Conservation (phyloP, 2,329 filamentous ascomycete genomes). For the Diaporthe citriasiana region DNA sequence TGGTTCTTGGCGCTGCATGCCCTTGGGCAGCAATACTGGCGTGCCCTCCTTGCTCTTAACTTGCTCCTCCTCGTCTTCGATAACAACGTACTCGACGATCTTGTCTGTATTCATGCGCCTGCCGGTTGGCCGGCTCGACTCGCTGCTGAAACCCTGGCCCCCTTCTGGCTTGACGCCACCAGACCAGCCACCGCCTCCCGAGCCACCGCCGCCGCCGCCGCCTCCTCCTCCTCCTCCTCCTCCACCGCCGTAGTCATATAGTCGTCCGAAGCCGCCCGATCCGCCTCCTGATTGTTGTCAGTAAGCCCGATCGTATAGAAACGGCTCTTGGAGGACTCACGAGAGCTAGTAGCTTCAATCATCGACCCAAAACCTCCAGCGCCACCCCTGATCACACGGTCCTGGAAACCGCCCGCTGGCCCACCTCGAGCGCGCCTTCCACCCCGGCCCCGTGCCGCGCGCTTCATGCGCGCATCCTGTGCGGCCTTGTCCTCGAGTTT, state of each 20-base stretch:
- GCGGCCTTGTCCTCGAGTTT: slow-evolving; percentile 50
- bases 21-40: slow-evolving; percentile 62
- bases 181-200: slow-evolving; percentile 29
- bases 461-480: slow-evolving; percentile 48
- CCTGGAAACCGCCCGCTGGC: slow-evolving; percentile 42
- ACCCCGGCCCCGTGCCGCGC: slow-evolving; percentile 45
- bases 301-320: background rate
- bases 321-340: slow-evolving; percentile 2
- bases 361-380: slow-evolving; percentile 37
- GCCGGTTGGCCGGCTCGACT: slow-evolving; percentile 40
- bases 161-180: slow-evolving; percentile 38
- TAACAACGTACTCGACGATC: slow-evolving; percentile 40
- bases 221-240: slow-evolving; percentile 41
- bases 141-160: slow-evolving; percentile 28
- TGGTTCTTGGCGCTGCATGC: slow-evolving; percentile 68
- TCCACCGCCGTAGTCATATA: slow-evolving; percentile 45
- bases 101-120: slow-evolving; percentile 42
- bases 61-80: slow-evolving; percentile 36
- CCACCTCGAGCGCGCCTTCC: slow-evolving; percentile 47
- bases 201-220: slow-evolving; percentile 28
- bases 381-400: slow-evolving; percentile 38
- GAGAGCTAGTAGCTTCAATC: slow-evolving; percentile 36
- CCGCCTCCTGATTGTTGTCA: slow-evolving; percentile 31
- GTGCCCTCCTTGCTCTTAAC: slow-evolving; percentile 40
- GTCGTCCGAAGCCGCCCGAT: slow-evolving; percentile 33